Evolutionary conservation across 23 red algal genomes (phyloP).

Genomic region (Gracilaria gracilis): DNA sequence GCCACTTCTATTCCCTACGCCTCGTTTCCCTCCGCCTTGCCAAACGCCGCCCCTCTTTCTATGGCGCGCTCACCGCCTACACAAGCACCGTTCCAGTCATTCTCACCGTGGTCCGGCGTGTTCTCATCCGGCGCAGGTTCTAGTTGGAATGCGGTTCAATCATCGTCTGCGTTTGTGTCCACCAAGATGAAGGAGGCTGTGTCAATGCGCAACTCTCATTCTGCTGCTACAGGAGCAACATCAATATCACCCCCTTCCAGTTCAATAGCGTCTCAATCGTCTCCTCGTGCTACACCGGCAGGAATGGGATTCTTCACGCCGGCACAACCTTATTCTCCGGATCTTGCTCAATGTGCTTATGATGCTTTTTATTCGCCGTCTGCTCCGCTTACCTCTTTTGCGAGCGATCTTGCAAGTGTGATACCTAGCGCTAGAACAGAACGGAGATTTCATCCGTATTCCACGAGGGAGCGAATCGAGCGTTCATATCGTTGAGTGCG

Average conservation of each 20-base stretch:
- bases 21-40: background rate
- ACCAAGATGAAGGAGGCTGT: background rate
- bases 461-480: slow-evolving; percentile 56
- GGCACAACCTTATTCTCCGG: slow-evolving; percentile 56
- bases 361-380: slow-evolving; percentile 45
- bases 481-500: slow-evolving; percentile 47
- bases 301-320: slow-evolving; percentile 61
- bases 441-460: slow-evolving; percentile 67
- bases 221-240: background rate
- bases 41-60: background rate
- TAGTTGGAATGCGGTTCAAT: slow-evolving; percentile 15
- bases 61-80: slow-evolving; percentile 12
- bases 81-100: slow-evolving; percentile 18
- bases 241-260: slow-evolving; percentile 6
- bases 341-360: slow-evolving; percentile 65
- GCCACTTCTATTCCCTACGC: slow-evolving; percentile 20
- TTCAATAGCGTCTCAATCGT: background rate
- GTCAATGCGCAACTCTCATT: background rate
- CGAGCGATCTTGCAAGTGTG: slow-evolving; percentile 5
- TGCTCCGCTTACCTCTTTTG: slow-evolving; percentile 33
- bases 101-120: slow-evolving; percentile 45
- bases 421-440: slow-evolving; percentile 45
- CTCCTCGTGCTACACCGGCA: background rate
- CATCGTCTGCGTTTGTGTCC: background rate
- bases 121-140: slow-evolving; percentile 39